phyloP scores from a whole-genome alignment of 345 rosid genomes.

The Ceriops zippeliana region DNA sequence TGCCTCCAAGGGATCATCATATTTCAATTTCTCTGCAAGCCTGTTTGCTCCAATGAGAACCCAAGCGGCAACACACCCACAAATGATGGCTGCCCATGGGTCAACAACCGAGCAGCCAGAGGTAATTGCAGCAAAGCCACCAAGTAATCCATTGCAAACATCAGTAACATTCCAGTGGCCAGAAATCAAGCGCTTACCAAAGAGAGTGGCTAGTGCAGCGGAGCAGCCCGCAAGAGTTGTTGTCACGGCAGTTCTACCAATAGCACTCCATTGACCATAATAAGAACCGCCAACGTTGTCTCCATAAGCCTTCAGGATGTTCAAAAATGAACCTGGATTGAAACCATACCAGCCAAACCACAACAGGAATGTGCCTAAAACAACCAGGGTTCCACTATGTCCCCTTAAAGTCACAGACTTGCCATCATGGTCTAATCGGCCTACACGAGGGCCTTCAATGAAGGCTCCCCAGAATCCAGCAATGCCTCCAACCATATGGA shows the following conservation, averaged over 20 bases:
- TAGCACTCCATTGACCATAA: constrained; percentile 45
- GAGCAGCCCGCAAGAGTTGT: constrained; percentile 43
- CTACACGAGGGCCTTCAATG: constrained; percentile 41
- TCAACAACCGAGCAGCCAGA: constrained; percentile 40
- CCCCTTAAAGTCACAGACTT: constrained; percentile 29
- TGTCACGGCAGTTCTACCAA: constrained; percentile 44
- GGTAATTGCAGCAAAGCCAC: constrained; percentile 47
- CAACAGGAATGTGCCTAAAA: constrained; percentile 38
- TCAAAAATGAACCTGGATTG: constrained; percentile 44
- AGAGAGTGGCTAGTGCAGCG: constrained; percentile 40
- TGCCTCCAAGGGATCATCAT: constrained; percentile 44
- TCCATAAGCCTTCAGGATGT: constrained; percentile 28
- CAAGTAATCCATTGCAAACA: constrained; percentile 42
- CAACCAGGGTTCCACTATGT: constrained; percentile 41
- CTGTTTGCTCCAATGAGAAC: constrained; percentile 38
- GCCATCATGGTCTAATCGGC: constrained; percentile 27
- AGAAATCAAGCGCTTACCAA: constrained; percentile 25
- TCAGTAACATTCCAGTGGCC: constrained; percentile 43
- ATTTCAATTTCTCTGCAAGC: constrained; percentile 27
- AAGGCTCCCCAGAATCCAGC: constrained; percentile 48
- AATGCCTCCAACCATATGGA: constrained; percentile 41
- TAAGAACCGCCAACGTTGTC: constrained; percentile 15
- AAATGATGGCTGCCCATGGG: constrained; percentile 40
- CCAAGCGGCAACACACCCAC: constrained; percentile 45
- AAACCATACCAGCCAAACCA: constrained; percentile 50